Base-by-base conservation (phyloP, 768 basidiomycete genomes). In the Trametes cingulata region DNA sequence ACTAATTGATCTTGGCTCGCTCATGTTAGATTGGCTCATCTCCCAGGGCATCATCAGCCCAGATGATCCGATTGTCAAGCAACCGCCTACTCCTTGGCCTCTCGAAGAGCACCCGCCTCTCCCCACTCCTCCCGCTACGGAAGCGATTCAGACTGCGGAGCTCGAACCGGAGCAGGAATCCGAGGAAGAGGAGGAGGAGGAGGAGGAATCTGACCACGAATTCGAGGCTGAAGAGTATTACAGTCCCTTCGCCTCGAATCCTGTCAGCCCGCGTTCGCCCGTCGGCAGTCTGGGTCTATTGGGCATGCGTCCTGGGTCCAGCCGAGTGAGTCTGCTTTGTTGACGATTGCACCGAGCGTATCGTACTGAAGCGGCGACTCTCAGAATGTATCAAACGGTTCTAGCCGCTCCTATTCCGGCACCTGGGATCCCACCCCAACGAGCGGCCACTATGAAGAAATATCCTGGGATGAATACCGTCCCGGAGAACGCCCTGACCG, bases 21-120 rank as follows among this genome's bases (percentile, higher is more conserved):
- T 33, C 29, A 33, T 64, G 6, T 19, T 59, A 46, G 65, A 67
- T 1, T 71, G 66, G 60, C 63, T 71, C 8, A 25, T 67, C 9
- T 42, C 53, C 7, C 69, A 69, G 47, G 65, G 67, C 7, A 71
- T 71, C 55, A 63, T 70, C 24, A 33, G 33, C 9, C 45, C 52
- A 5, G 45, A 57, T 24, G 61, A 57, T 10, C 39, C 17, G 7
- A 25, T 51, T 27, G 48, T n/a, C 17, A 20, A n/a, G 9, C 35
- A 20, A 8, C 15, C 52, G 12, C 56, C 53, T 3, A 24, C 36
- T 17, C 61, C 45, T 4, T 56, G 37, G 25, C 56, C 55, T 2
- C 6, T 47, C 5, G 52, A 49, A 1, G 15, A n/a, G 19, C 51
- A 36, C 8, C 35, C 35, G 29, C 19, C 15, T 9, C 41, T 40